Evolutionary conservation across 495 filamentous ascomycete genomes (phyloP).

Genomic region (Peziza echinospora): DNA sequence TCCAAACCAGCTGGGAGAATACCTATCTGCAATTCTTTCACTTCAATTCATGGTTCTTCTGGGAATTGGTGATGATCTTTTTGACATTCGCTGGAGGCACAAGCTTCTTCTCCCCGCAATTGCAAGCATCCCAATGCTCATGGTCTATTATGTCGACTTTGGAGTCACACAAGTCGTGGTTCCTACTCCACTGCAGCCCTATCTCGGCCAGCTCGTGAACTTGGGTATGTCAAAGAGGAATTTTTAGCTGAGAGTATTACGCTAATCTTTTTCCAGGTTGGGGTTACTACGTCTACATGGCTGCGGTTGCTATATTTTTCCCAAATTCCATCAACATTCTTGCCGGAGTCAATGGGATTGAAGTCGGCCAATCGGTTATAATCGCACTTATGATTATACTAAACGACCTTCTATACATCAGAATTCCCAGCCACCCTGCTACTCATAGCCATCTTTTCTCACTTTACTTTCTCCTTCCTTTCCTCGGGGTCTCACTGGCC

Average conservation of each 20-base stretch:
- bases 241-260: no score
- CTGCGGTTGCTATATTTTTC: conserved; percentile 78
- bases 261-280: no score
- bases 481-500: conserved; percentile 75
- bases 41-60: conserved; percentile 76
- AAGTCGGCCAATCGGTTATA: conserved; percentile 81
- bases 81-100: conserved; percentile 97
- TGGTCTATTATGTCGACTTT: conserved; percentile 96
- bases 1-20: conserved; percentile 59
- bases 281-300: conserved; percentile 95
- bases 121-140: conserved; percentile 77
- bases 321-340: conserved; percentile 98
- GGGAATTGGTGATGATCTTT: conserved; percentile 84
- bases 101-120: conserved; percentile 95
- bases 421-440: conserved; percentile 71
- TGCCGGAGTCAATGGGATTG: conserved; percentile 91
- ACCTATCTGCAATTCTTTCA: conserved; percentile 79
- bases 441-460: conserved; percentile 92
- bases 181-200: conserved; percentile 58
- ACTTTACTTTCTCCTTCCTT: conserved; percentile 81
- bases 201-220: conserved; percentile 64
- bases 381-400: conserved; percentile 64
- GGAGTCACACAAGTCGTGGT: conserved; percentile 89
- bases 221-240: no score
- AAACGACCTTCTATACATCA: conserved; percentile 64